Conservation (phyloP, 164 flowering plant genomes). For the Chimonanthus praecox region DNA sequence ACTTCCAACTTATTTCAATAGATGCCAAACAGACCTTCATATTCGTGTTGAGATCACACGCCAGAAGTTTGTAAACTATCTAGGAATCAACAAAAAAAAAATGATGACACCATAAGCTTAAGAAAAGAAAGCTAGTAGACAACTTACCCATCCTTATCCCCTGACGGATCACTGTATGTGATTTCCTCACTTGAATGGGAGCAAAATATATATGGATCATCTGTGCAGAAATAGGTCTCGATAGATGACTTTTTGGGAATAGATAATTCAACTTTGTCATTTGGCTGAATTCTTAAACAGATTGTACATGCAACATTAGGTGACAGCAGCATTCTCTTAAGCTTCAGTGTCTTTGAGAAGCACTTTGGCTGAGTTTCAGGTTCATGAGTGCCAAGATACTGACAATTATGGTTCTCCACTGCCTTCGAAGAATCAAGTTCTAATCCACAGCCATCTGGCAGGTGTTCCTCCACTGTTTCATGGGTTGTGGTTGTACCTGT, state of each 20-base stretch:
- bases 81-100: not conserved
- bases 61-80: not conserved
- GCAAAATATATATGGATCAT: constrained; percentile 29
- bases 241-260: constrained; percentile 28
- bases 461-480: constrained; percentile 24
- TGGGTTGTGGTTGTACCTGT: constrained; percentile 21
- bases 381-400: constrained; percentile 24
- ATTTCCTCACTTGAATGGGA: constrained; percentile 25
- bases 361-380: constrained; percentile 41
- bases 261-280: constrained; percentile 28
- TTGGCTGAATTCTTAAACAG: constrained; percentile 24
- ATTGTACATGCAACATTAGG: constrained; percentile 24
- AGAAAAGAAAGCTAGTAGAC: not conserved
- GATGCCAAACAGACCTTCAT: no score
- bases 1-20: not conserved
- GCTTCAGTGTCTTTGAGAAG: constrained; percentile 32
- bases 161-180: constrained; percentile 11
- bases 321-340: constrained; percentile 24
- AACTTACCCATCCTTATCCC: constrained; percentile 38
- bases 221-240: constrained; percentile 26
- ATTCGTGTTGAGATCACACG: not conserved
- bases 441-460: constrained; percentile 7
- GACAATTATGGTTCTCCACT: constrained; percentile 5
- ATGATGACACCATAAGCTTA: not conserved
- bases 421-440: constrained; percentile 15